These are phyloP conservation scores for Tetrahymena elliotti DNA, from an alignment of 73 alveolate genomes.

Conservation along the genomic window DNA sequence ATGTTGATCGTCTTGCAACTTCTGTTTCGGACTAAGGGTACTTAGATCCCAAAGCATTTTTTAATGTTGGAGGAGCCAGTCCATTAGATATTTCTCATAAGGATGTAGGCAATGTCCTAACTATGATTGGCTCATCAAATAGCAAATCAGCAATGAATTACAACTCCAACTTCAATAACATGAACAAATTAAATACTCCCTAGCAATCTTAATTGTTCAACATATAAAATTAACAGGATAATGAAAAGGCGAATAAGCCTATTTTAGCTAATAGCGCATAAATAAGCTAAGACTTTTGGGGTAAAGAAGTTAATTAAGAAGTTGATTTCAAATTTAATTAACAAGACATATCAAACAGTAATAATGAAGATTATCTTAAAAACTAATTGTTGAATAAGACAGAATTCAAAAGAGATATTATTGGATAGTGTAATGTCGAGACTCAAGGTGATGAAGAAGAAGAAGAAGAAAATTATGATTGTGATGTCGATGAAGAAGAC, in stretches of 20 bases:
- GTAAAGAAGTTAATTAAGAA: background rate
- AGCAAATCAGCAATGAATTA: background rate
- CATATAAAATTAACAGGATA: background rate
- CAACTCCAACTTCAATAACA: background rate
- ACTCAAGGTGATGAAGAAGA: background rate
- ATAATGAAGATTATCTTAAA: background rate
- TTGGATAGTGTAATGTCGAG: background rate
- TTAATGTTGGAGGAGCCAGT: background rate
- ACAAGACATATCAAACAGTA: background rate
- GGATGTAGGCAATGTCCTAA: background rate
- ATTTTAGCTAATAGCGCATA: background rate
- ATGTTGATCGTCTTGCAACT: background rate
- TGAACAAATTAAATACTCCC: background rate
- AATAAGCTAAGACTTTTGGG: background rate
- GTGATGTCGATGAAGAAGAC: background rate
- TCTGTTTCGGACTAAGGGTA: background rate
- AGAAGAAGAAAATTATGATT: background rate
- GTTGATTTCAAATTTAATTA: background rate
- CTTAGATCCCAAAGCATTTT: background rate
- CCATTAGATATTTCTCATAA: background rate
- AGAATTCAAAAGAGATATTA: background rate
- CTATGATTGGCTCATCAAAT: background rate
- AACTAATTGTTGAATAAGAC: background rate
- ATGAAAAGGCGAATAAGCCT: background rate
- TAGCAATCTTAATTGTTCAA: background rate